A percentile compares a stretch with the other conserved stretches of the same genome.
phyloP scores from a whole-genome alignment of 371 early-diverging fungal genomes.

The Ordospora pajunii region DNA sequence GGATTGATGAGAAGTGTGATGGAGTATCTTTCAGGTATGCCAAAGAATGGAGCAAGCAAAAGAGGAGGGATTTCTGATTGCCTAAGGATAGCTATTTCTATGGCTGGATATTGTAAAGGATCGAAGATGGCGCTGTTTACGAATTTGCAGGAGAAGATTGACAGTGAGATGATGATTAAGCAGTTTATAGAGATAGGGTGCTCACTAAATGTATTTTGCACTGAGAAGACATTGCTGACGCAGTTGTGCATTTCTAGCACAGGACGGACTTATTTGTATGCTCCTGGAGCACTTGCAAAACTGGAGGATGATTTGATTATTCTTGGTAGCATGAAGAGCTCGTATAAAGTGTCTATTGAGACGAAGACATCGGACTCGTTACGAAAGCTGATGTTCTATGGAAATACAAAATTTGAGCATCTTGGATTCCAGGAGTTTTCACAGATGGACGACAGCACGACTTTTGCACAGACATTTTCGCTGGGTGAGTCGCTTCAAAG shows the following conservation, averaged over 20 bases:
- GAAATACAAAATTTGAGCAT: conserved; percentile 22
- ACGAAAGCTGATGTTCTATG: conserved; percentile 30
- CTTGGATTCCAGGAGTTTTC: conserved; percentile 1
- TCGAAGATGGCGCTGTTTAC: conserved; percentile 36
- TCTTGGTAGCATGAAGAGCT: conserved; percentile 16
- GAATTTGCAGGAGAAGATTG: neutral
- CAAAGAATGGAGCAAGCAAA: neutral
- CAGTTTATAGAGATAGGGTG: neutral
- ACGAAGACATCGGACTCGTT: conserved; percentile 46
- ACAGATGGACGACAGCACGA: conserved; percentile 29
- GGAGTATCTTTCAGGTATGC: neutral
- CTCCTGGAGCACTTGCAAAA: neutral
- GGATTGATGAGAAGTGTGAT: neutral
- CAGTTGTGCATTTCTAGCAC: conserved; percentile 2
- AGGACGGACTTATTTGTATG: conserved; percentile 17
- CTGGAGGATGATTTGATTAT: conserved; percentile 13
- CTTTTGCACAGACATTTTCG: conserved; percentile 43
- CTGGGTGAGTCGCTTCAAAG: conserved; percentile 27
- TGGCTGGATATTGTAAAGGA: conserved; percentile 9
- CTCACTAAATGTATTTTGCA: neutral
- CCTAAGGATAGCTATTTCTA: neutral
- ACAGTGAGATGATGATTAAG: conserved; percentile 9
- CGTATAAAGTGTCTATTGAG: conserved; percentile 30
- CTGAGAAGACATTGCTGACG: neutral
- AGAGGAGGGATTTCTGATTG: neutral